Conservation (phyloP, 2,329 filamentous ascomycete genomes). For the Phyllosticta capitalensis region DNA sequence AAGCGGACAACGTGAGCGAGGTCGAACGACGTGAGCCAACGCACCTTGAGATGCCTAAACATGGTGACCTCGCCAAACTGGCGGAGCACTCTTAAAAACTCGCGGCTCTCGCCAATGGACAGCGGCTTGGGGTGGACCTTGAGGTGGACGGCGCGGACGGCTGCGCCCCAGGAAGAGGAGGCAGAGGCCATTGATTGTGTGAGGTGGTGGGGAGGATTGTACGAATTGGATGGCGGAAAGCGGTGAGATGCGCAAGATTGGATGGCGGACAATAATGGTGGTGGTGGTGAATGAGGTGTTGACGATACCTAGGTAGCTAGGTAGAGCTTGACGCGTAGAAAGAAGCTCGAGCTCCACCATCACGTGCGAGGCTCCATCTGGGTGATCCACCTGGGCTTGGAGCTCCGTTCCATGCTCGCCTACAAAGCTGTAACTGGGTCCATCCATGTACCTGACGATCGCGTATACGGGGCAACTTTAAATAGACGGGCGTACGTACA, state of each 20-base stretch:
- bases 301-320: too few species aligned
- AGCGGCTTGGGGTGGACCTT: constrained; percentile 38
- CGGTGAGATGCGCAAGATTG: not conserved
- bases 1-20: too few species aligned
- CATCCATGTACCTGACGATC: not conserved
- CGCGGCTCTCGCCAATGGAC: constrained; percentile 39
- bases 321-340: not conserved
- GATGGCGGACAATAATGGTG: too few species aligned
- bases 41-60: constrained; percentile 37
- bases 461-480: not conserved
- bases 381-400: too few species aligned
- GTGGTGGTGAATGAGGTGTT: too few species aligned
- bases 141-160: constrained; percentile 37
- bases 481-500: not conserved
- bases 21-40: too few species aligned
- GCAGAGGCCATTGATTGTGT: not conserved
- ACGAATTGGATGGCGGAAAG: too few species aligned
- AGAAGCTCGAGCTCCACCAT: too few species aligned
- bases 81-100: constrained; percentile 39
- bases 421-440: not conserved
- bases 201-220: not conserved
- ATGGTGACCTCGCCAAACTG: constrained; percentile 41
- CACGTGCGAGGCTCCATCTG: not conserved
- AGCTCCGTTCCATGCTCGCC: too few species aligned
- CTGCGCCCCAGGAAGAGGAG: not conserved